Conservation (phyloP, 257 asterid species). For the Lycium ferocissimum region DNA sequence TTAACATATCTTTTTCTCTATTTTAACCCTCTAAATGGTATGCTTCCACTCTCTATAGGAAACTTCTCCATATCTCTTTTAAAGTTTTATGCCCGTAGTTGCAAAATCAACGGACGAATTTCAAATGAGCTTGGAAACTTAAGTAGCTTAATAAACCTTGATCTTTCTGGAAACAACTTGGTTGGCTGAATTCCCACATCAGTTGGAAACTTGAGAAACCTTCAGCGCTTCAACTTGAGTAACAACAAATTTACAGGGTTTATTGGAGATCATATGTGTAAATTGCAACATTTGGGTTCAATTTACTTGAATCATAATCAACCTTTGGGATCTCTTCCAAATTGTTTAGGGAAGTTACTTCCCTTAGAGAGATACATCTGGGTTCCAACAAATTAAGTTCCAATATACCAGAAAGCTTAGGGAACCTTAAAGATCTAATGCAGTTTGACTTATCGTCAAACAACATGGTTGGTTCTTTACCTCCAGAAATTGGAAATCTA, state of each 20-base stretch:
- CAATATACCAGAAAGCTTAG: background rate
- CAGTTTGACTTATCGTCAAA: background rate
- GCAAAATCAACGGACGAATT: background rate
- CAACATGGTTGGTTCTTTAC: background rate
- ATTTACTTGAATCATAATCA: background rate
- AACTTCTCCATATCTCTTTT: background rate
- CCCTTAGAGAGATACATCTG: background rate
- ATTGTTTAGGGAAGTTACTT: background rate
- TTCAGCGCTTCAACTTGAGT: background rate
- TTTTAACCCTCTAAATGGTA: background rate
- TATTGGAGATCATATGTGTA: background rate
- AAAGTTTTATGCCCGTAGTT: rapidly evolving
- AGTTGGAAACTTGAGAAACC: background rate
- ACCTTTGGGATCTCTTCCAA: background rate
- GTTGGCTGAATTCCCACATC: background rate
- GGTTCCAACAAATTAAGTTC: background rate
- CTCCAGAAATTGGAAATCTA: background rate
- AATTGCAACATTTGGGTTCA: rapidly evolving
- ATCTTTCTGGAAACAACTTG: background rate
- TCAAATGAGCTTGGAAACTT: slow-evolving; percentile 18
- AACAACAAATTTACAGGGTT: background rate
- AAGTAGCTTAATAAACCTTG: background rate
- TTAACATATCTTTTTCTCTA: background rate
- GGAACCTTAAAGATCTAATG: background rate
- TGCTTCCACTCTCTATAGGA: background rate